Conservation (phyloP, 805 yeast species). For the Wickerhamomyces mucosus region DNA sequence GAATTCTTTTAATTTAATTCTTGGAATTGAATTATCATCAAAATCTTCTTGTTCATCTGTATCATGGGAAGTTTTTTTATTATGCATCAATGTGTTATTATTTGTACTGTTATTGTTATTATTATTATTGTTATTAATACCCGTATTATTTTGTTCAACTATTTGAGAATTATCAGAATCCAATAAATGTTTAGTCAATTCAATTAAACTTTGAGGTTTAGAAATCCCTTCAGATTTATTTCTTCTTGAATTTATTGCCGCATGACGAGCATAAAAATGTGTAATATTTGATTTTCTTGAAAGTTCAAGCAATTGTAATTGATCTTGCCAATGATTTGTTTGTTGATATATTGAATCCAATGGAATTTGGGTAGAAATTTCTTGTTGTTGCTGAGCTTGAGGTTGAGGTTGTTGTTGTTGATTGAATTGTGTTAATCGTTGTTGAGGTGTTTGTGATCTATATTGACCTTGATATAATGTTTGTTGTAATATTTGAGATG, state of each 20-base stretch:
- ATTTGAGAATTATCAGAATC: conserved; percentile 17
- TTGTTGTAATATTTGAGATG: no score
- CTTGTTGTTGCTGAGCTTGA: conserved; percentile 14
- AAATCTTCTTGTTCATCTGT: conserved; percentile 22
- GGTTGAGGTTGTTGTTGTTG: conserved; percentile 23
- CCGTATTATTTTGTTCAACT: conserved; percentile 17
- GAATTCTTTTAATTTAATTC: conserved; percentile 39
- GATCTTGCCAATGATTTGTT: conserved; percentile 68
- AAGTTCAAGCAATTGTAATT: conserved; percentile 58
- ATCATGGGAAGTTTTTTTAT: conserved; percentile 31
- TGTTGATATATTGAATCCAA: conserved; percentile 27
- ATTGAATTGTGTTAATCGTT: no score
- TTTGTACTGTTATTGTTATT: conserved; percentile 11
- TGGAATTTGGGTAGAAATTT: conserved; percentile 7
- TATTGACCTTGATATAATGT: conserved; percentile 3
- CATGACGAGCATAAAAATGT: conserved; percentile 77
- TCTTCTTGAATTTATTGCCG: conserved; percentile 56
- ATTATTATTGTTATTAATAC: conserved; percentile 12
- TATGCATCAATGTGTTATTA: conserved; percentile 22
- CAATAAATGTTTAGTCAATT: conserved; percentile 29
- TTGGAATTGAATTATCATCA: conserved; percentile 58
- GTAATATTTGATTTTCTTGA: conserved; percentile 62
- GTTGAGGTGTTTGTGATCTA: conserved; percentile 1
- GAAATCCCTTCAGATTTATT: conserved; percentile 13
- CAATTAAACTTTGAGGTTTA: conserved; percentile 25